Evolutionary conservation across 208 protist genomes (phyloP).

Genomic region (Trypanosoma boissoni): DNA sequence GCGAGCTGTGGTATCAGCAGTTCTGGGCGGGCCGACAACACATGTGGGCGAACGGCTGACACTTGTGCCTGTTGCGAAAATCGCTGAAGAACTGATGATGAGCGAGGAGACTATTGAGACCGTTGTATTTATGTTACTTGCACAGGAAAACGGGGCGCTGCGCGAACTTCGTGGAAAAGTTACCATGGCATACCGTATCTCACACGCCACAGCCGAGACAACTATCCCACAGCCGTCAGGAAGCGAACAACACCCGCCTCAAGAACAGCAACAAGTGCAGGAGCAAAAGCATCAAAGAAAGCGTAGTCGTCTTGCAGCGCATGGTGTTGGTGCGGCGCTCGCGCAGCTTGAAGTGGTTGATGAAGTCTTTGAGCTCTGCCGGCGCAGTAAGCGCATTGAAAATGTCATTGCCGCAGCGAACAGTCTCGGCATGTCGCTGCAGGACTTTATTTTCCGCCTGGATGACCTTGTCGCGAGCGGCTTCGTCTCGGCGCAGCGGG

Average conservation of each 20-base stretch:
- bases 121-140: slow-evolving; percentile 70
- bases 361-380: slow-evolving; percentile 58
- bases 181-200: slow-evolving; percentile 46
- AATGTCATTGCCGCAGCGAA: slow-evolving; percentile 66
- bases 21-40: slow-evolving; percentile 49
- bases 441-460: slow-evolving; percentile 60
- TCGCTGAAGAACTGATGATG: slow-evolving; percentile 59
- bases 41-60: slow-evolving; percentile 41
- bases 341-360: slow-evolving; percentile 61
- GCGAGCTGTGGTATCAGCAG: slow-evolving; percentile 35
- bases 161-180: slow-evolving; percentile 40
- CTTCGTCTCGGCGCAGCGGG: slow-evolving; percentile 27
- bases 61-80: slow-evolving; percentile 48
- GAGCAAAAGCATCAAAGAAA: slow-evolving; percentile 14
- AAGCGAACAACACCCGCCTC: not conserved
- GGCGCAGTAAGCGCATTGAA: slow-evolving; percentile 27
- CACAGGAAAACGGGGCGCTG: slow-evolving; percentile 29
- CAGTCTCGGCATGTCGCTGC: slow-evolving; percentile 37
- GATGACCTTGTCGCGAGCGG: slow-evolving; percentile 47
- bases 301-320: slow-evolving; percentile 10
- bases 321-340: slow-evolving; percentile 45
- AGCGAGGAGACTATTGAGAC: slow-evolving; percentile 78
- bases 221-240: not conserved
- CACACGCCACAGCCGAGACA: not conserved
- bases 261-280: not conserved